Base-by-base conservation (phyloP, 2,329 filamentous ascomycete genomes). In the Aspergillus viridinutans region DNA sequence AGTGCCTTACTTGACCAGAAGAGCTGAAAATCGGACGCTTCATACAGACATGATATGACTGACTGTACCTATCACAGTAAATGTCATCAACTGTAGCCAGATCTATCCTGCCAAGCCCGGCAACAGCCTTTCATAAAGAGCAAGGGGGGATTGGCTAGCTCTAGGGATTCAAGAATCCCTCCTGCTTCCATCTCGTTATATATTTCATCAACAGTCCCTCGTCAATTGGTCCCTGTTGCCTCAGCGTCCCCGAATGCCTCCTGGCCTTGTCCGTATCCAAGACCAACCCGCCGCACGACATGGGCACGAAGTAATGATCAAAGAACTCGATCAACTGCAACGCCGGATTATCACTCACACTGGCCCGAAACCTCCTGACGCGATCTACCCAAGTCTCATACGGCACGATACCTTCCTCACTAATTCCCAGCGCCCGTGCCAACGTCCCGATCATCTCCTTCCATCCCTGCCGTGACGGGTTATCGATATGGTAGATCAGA, bases 401-500 rank as follows among this genome's bases (percentile, higher is more conserved):
- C 0, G 76, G 69, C 26, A 79, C 64, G 1, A 76, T 59, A 40
- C 66, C 66, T 0, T 45, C n/a, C 1, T 23, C 7, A 1, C 66
- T 67, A 14, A 78, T 72, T 2, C 64, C 62, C 0, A 80, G 66
- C 0, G 62, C 66, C 2, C 67, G 60, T 0, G 74, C 69, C 17
- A 79, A 56, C 1, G 6, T 43, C 14, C 40, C 7, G 5, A 67
- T 64, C 68, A 78, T 74, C 1, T 74, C 64, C 2, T 56, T 57
- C 77, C 78, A 80, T 0, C 69, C 58, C 61, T 80, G 77, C 0
- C 77, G 55, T 2, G 74, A 66, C 0, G 78, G 78, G 58, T 80
- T 80, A 3, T 80, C 78, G 56, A 80, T 72, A 59, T 80, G 77
- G 58, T 80, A 80, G 48, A 79, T 67, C 0, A 70, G 69, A 32